phyloP scores from a whole-genome alignment of 2,329 filamentous ascomycete genomes.

The Biscogniauxia marginata region DNA sequence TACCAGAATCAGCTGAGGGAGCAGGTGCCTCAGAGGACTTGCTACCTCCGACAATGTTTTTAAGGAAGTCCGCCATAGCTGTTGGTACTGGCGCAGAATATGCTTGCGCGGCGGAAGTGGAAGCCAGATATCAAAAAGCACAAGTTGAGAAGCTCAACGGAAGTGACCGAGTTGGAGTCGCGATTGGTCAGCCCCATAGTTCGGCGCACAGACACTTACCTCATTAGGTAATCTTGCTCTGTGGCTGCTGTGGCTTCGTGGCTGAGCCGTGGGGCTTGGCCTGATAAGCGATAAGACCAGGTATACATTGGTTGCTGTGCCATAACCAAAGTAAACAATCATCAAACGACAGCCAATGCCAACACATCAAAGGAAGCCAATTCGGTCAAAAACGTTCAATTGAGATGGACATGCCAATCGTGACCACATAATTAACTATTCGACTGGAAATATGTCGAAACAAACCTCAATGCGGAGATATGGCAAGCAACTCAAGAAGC shows the following conservation, averaged over 20 bases:
- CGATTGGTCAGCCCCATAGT: not conserved
- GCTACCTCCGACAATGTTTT: conserved; percentile 67
- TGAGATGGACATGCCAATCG: not conserved
- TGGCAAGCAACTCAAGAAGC: conserved; percentile 48
- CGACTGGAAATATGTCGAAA: conserved; percentile 43
- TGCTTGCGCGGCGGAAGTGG: conserved; percentile 19
- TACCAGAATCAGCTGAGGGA: conserved; percentile 62
- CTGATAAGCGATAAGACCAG: not conserved
- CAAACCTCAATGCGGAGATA: conserved; percentile 46
- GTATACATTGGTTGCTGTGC: conserved; percentile 3
- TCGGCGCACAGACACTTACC: not conserved
- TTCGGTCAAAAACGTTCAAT: not conserved
- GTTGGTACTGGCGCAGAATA: conserved; percentile 23
- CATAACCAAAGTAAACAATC: not conserved
- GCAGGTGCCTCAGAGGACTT: conserved; percentile 56
- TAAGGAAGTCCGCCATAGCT: conserved; percentile 60
- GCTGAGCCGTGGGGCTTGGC: not conserved
- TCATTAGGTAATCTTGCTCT: not conserved
- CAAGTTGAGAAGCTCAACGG: conserved; percentile 2
- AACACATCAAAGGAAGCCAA: no score
- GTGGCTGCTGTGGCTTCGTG: not conserved
- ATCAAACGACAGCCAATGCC: not conserved
- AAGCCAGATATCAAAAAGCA: conserved; percentile 4
- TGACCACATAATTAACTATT: not conserved
- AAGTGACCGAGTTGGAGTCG: not conserved